A percentile compares a stretch with the other conserved stretches of the same genome.
Evolutionary conservation across 768 basidiomycete genomes (phyloP).

Genomic region (Hortiboletus flavorubellus): DNA sequence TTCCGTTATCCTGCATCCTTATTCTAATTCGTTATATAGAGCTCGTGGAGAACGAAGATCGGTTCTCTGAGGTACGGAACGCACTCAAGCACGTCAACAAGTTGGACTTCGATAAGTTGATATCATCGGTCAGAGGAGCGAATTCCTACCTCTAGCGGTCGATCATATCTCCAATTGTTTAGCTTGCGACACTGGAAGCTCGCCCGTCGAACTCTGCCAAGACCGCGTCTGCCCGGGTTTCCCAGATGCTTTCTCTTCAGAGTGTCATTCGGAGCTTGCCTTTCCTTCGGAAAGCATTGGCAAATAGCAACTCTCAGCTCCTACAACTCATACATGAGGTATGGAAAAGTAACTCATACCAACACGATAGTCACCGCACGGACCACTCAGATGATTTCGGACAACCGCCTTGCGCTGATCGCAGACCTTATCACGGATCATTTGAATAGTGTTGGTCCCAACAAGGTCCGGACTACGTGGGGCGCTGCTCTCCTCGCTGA

Average conservation of each 20-base stretch:
- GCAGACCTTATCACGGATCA: constrained; percentile 53
- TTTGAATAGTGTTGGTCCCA: constrained; percentile 62
- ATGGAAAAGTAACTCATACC: background rate
- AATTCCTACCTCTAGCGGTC: background rate
- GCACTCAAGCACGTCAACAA: constrained; percentile 71
- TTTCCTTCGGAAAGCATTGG: constrained; percentile 57
- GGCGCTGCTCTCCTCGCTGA: background rate
- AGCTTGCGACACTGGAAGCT: constrained; percentile 69
- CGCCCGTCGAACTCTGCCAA: constrained; percentile 53
- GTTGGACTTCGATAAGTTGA: constrained; percentile 86
- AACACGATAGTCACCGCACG: background rate
- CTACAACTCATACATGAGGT: constrained; percentile 63
- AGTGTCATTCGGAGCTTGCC: constrained; percentile 68
- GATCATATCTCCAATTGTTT: background rate
- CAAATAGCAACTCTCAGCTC: constrained; percentile 54
- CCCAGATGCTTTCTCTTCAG: constrained; percentile 78
- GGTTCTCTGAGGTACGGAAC: constrained; percentile 62
- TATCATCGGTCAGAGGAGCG: constrained; percentile 50
- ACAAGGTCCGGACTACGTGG: constrained; percentile 47
- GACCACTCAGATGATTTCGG: constrained; percentile 60
- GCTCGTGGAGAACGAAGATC: constrained; percentile 71
- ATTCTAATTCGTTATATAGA: constrained; percentile 41
- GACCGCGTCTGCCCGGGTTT: constrained; percentile 62
- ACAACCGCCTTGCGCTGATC: constrained; percentile 66
- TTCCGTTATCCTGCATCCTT: background rate